Evolutionary conservation across 2,329 filamentous ascomycete species (phyloP), one percentile per base, ranked within the genome.

Genomic region (Paraphaeosphaeria sporulosa): DNA sequence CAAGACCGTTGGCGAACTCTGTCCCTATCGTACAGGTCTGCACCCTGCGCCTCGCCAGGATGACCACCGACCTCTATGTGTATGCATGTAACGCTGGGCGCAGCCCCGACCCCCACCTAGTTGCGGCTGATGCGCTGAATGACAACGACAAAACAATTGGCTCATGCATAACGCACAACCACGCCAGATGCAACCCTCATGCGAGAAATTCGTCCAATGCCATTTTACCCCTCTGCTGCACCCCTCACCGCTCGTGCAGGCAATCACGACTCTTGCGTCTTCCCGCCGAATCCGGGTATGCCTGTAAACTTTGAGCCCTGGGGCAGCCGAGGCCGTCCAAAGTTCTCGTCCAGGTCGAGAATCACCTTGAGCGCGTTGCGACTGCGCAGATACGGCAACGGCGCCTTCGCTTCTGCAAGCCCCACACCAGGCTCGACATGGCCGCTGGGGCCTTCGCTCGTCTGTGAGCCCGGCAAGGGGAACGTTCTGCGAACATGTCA

Each of bases 281-380:
- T 72, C 13, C 71, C 71, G 52, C 75, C 74, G 55, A 78, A 76
- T 49, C 75, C 76, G 55, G 75, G 74, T 32, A 78, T 75, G 30
- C 76, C 76, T 32, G 66, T 67, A 61, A 71, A 78, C 56, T 65
- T 69, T 57, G 71, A 63, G 49, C 75, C 76, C 13, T 78, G 71
- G 36, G 84, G 84, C 55, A 91, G 74, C 78, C 86, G 88, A 61
- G 91, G 81, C 68, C 89, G 87, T 63, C 94, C 94, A 83, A 98
- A 97, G 76, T 96, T 91, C 81, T 95, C 90, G 75, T 98, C 94
- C 62, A 98, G 83, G 78, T 98, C 94, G 51, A 97, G 87, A 70
- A 98, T 94, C 71, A 97, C 92, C 86, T 97, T 97, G 69, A 98
- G 84, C 12, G 94, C 94, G 76, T 97, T 98, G 62, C 93, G 86